phyloP scores from a whole-genome alignment of 257 asterid species.

The Eustoma russellianum region DNA sequence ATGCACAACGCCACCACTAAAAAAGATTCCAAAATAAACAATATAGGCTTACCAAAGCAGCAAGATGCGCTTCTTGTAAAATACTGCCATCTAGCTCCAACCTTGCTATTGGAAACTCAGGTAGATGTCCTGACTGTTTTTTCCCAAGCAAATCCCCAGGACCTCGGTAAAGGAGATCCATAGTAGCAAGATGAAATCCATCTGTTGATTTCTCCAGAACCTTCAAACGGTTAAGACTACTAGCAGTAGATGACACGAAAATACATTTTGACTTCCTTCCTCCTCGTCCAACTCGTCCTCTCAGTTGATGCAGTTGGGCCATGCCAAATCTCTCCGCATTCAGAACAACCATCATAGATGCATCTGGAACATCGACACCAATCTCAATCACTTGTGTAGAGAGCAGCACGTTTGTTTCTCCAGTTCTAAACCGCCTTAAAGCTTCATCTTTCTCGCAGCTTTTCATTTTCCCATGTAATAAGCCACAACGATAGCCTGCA shows the following conservation, averaged over 20 bases:
- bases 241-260: conserved; percentile 42
- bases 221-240: conserved; percentile 65
- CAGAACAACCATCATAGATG: conserved; percentile 98
- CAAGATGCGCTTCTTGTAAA: conserved; percentile 82
- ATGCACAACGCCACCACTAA: not conserved
- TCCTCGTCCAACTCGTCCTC: conserved; percentile 96
- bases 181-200: conserved; percentile 78
- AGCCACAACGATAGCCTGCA: conserved; percentile 52
- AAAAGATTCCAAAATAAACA: not conserved
- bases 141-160: conserved; percentile 96
- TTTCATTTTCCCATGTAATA: conserved; percentile 86
- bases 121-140: conserved; percentile 91
- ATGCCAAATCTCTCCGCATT: conserved; percentile 92
- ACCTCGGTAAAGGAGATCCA: conserved; percentile 88
- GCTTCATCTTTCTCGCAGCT: conserved; percentile 81
- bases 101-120: conserved; percentile 89
- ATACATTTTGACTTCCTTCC: conserved; percentile 71
- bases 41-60: conserved; percentile 60
- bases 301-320: conserved; percentile 85
- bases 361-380: conserved; percentile 94
- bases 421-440: conserved; percentile 50
- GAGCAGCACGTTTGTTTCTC: conserved; percentile 71
- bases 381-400: conserved; percentile 91
- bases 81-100: conserved; percentile 83
- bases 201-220: conserved; percentile 72